Evolutionary conservation across 1,139 yeast genomes (phyloP).

Genomic region (Pichia sp.): DNA sequence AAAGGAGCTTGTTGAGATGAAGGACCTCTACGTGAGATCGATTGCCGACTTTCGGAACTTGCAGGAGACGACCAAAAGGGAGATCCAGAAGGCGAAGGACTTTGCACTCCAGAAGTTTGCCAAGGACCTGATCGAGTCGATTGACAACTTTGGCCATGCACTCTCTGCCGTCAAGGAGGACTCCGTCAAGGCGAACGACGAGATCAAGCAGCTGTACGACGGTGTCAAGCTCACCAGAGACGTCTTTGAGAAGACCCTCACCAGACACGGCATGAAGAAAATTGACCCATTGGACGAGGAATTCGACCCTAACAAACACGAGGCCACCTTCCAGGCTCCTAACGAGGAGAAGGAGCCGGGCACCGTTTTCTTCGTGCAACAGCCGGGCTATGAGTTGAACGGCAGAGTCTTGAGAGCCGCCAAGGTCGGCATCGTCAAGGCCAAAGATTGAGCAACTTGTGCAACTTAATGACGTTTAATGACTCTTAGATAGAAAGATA

Average conservation of each 20-base stretch:
- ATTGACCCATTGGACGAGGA: conserved; percentile 79
- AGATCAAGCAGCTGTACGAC: conserved; percentile 72
- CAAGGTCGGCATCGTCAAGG: conserved; percentile 90
- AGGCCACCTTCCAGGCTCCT: conserved; percentile 86
- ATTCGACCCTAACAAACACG: conserved; percentile 90
- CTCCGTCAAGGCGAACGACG: conserved; percentile 51
- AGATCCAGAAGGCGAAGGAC: conserved; percentile 80
- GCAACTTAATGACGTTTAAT: conserved; percentile 4
- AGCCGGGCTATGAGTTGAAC: conserved; percentile 81
- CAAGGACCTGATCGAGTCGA: conserved; percentile 81
- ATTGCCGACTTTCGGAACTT: conserved; percentile 91
- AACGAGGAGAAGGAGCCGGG: conserved; percentile 91
- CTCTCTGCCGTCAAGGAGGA: conserved; percentile 72
- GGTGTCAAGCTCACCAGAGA: conserved; percentile 91
- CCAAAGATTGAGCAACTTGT: conserved; percentile 29
- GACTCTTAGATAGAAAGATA: background rate
- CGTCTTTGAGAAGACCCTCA: conserved; percentile 80
- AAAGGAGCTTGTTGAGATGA: conserved; percentile 76
- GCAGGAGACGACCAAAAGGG: conserved; percentile 86
- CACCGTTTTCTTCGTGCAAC: conserved; percentile 90
- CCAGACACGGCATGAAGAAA: conserved; percentile 74
- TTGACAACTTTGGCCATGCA: conserved; percentile 89
- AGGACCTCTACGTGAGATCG: conserved; percentile 77
- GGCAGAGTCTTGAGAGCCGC: conserved; percentile 92
- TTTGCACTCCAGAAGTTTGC: conserved; percentile 93